Evolutionary conservation across 164 flowering plant species (phyloP).

Genomic region (Paratinospora sagittata): DNA sequence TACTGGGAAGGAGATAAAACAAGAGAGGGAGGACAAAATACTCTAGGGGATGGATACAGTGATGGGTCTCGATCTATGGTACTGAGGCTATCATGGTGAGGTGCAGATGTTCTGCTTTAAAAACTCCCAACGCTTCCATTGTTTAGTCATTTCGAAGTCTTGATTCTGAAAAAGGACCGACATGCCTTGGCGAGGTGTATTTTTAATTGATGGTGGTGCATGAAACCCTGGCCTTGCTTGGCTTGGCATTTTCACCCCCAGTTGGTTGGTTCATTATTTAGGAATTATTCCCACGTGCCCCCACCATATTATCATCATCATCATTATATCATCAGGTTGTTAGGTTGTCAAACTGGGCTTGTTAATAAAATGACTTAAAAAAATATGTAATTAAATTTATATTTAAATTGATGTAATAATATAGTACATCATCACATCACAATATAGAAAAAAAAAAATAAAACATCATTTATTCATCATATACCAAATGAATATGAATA

Average conservation of each 20-base stretch:
- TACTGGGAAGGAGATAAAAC: too few species aligned
- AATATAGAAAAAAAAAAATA: too few species aligned
- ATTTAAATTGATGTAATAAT: too few species aligned
- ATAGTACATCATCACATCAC: too few species aligned
- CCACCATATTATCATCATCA: not conserved
- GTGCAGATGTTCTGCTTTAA: constrained; percentile 1
- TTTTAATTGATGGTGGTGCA: not conserved
- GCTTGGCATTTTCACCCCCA: not conserved
- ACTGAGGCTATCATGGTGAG: not conserved
- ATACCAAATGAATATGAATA: too few species aligned
- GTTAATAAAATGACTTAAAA: too few species aligned
- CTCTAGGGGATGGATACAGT: too few species aligned
- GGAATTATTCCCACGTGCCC: not conserved
- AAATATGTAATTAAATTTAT: too few species aligned
- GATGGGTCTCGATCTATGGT: not conserved
- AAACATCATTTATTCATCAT: too few species aligned
- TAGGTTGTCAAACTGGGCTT: constrained; percentile 5
- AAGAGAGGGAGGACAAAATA: too few species aligned
- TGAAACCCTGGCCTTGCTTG: too few species aligned
- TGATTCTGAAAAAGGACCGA: constrained; percentile 4
- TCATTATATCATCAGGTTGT: not conserved
- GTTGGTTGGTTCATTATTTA: not conserved
- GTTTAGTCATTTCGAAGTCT: not conserved
- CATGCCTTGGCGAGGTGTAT: too few species aligned
- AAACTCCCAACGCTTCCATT: not conserved